A percentile compares a stretch with the other conserved stretches of the same genome.
phyloP scores from a whole-genome alignment of 176 grass and related monocot species.

The Bromus sterilis region DNA sequence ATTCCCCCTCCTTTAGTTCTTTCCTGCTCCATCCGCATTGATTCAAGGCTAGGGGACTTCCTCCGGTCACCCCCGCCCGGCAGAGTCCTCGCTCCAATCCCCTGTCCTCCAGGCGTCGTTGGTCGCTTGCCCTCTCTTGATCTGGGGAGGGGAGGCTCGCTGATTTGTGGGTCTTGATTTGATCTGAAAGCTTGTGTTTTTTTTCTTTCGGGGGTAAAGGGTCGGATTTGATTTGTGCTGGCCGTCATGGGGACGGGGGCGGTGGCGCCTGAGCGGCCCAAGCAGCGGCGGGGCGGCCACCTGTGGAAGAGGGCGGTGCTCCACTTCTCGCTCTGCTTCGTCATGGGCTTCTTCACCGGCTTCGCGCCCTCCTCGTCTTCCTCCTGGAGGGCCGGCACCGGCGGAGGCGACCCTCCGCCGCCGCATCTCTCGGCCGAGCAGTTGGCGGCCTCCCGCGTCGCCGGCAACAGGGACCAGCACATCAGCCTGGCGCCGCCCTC shows the following conservation, averaged over 20 bases:
- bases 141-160: background rate
- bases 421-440: background rate
- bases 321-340: constrained; percentile 98
- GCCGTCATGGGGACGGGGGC: constrained; percentile 30
- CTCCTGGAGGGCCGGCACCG: background rate
- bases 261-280: constrained; percentile 31
- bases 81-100: background rate
- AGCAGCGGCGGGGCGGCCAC: constrained; percentile 46
- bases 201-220: background rate
- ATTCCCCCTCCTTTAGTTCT: background rate
- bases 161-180: background rate
- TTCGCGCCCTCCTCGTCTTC: constrained; percentile 68
- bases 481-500: background rate
- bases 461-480: background rate
- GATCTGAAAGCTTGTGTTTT: background rate
- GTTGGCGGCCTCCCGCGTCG: constrained; percentile 15
- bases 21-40: background rate
- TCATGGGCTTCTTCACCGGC: constrained; percentile 98
- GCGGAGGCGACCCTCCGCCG: background rate
- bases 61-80: background rate
- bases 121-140: background rate
- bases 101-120: background rate
- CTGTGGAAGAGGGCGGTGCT: constrained; percentile 92
- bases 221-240: background rate
- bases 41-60: background rate